Base-by-base conservation (phyloP, 352 stramenopile species). In the Pythium chondricola region DNA sequence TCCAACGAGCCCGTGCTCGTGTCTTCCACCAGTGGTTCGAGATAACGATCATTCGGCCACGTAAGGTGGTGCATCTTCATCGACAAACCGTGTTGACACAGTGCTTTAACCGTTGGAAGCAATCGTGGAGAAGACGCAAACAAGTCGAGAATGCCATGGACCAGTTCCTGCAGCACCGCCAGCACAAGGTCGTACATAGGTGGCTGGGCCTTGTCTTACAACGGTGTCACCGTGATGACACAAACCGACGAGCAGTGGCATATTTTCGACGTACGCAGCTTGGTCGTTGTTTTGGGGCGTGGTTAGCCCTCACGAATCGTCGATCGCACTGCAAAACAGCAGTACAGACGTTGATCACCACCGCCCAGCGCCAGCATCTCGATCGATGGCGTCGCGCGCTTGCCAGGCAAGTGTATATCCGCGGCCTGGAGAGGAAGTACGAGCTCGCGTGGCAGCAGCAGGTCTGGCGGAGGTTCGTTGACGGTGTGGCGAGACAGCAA, bases 321-420 rank as follows among this genome's bases (percentile, higher is more conserved):
- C 36, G 3, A 27, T 13, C 18, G 5, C 39, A 13, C 17, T 51
- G 42, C 7, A 33, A 21, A 4, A n/a, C 30, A 6, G 51, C 51
- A 1, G 17, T 22, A 9, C 6, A 13, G 2, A 7, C 8, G 1
- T 14, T 58, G 4, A 25, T 25, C 1, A 14, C 4, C 2, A 1
- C 2, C 6, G 17, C 20, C 2, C 35, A 33, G 0, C 26, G 20
- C 1, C 43, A 27, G 13, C 10, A 29, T 4, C 42, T 51, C 4
- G 20, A 25, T 3, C 24, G 21, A 0, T 59, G 52, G 52, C 52
- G 40, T 16, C 43, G 17, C 3, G 36, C 52, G 30, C 18, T 59
- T 4, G 52, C 32, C 2, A 35, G 32, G 3, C 43, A 52, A 17
- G 8, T 24, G 4, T 53, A 45, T 11, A 33, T 59, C 4, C 37